These are phyloP conservation scores for Cystofilobasidium ferigula DNA, from an alignment of 768 basidiomycete species.

Conservation along the genomic window DNA sequence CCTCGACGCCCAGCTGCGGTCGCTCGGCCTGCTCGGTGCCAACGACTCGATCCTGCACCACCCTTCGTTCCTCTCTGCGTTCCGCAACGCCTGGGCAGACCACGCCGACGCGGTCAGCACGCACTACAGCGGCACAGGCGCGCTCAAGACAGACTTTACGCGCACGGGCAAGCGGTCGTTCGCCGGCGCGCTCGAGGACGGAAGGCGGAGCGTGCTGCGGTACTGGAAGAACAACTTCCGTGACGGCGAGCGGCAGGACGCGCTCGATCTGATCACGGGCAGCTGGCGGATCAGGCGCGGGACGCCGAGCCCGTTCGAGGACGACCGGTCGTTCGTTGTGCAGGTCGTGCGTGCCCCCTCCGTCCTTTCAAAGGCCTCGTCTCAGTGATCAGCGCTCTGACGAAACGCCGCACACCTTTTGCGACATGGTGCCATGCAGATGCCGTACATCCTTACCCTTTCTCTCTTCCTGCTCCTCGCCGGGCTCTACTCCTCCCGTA, in stretches of 20 bases:
- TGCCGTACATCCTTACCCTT: constrained; percentile 69
- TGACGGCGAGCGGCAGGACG: constrained; percentile 89
- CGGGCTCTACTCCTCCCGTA: constrained; percentile 57
- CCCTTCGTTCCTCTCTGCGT: constrained; percentile 63
- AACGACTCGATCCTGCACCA: constrained; percentile 72
- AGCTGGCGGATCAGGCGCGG: constrained; percentile 73
- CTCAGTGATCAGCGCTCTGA: constrained; percentile 1
- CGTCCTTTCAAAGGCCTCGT: background rate
- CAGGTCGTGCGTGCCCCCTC: constrained; percentile 54
- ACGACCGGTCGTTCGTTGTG: constrained; percentile 67
- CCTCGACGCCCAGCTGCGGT: constrained; percentile 63
- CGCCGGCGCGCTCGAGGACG: constrained; percentile 71
- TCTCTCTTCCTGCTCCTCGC: constrained; percentile 64
- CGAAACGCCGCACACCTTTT: constrained; percentile 23
- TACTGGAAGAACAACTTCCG: constrained; percentile 96
- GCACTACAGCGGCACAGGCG: constrained; percentile 90
- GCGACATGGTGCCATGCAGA: constrained; percentile 42
- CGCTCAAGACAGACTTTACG: constrained; percentile 93
- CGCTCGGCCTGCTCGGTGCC: constrained; percentile 57
- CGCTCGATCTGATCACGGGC: constrained; percentile 87
- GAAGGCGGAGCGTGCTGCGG: constrained; percentile 66
- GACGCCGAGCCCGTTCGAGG: constrained; percentile 59
- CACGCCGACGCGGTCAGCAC: constrained; percentile 82
- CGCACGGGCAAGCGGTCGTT: constrained; percentile 79
- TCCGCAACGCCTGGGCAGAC: constrained; percentile 93